phyloP scores from a whole-genome alignment of 257 asterid genomes.

The Penstemon davidsonii region DNA sequence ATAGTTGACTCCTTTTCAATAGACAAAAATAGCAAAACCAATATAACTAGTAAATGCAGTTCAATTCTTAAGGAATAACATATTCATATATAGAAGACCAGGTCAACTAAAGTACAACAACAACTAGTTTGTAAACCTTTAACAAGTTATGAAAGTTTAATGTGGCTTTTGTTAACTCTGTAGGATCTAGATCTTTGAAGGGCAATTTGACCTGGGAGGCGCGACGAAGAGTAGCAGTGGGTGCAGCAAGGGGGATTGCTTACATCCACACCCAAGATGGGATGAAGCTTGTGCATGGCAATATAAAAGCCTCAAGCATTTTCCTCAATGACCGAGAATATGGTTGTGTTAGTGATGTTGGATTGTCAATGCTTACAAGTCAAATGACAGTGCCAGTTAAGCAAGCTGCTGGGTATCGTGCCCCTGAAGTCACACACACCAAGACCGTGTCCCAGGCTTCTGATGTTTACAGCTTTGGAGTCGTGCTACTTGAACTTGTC shows the following conservation, averaged over 20 bases:
- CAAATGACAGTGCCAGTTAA: conserved; percentile 23
- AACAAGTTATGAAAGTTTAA: no score
- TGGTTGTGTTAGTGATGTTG: conserved; percentile 39
- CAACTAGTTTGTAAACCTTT: no score
- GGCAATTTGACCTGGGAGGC: conserved; percentile 38
- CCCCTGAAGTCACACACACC: conserved; percentile 38
- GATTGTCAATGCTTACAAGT: neutral
- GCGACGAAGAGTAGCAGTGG: conserved; percentile 8
- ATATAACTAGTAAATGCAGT: no score
- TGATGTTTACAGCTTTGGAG: conserved; percentile 41
- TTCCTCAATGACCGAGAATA: conserved; percentile 30
- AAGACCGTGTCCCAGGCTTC: conserved; percentile 33
- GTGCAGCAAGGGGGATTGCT: conserved; percentile 32
- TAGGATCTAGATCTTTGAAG: conserved; percentile 31
- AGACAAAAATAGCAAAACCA: no score
- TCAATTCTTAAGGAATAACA: no score
- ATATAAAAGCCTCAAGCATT: conserved; percentile 40
- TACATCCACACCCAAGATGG: conserved; percentile 26
- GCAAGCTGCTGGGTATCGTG: conserved; percentile 33
- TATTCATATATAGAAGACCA: no score
- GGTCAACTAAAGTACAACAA: no score
- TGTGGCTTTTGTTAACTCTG: neutral
- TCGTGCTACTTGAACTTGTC: conserved; percentile 39
- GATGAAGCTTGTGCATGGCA: conserved; percentile 39
- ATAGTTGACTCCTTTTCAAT: no score